These are phyloP conservation scores for Aspergillus intermedius DNA, from an alignment of 2,329 filamentous ascomycete genomes.

Conservation along the genomic window DNA sequence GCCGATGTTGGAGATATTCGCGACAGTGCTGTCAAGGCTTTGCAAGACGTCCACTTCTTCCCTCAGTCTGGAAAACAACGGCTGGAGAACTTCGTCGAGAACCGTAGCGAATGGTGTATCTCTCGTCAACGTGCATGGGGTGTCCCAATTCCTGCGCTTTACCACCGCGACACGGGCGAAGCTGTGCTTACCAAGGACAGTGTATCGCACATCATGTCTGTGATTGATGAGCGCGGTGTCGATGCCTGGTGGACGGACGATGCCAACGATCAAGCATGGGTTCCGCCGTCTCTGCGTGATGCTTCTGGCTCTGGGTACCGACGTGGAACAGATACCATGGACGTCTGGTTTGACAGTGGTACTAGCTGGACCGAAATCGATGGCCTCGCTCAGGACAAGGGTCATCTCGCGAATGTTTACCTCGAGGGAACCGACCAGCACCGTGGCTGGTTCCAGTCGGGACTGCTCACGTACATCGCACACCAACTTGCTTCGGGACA, in stretches of 20 bases:
- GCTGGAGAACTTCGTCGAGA: conserved; percentile 77
- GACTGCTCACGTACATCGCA: conserved; percentile 78
- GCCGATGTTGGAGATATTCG: conserved; percentile 85
- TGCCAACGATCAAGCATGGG: conserved; percentile 68
- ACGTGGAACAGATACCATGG: conserved; percentile 92
- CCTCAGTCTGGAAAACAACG: conserved; percentile 67
- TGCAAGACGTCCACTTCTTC: conserved; percentile 69
- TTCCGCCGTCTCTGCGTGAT: conserved; percentile 55
- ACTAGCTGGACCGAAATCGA: conserved; percentile 71
- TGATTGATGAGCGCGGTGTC: conserved; percentile 71
- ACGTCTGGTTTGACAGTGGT: conserved; percentile 98
- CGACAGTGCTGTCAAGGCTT: conserved; percentile 59
- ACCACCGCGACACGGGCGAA: conserved; percentile 60
- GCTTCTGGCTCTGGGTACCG: conserved; percentile 47
- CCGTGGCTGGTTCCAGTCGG: conserved; percentile 97
- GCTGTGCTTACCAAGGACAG: conserved; percentile 73
- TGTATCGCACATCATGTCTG: conserved; percentile 74
- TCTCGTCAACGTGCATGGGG: conserved; percentile 95
- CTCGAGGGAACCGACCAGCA: conserved; percentile 95
- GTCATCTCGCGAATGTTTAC: conserved; percentile 67
- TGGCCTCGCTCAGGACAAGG: conserved; percentile 23
- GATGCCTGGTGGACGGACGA: conserved; percentile 92
- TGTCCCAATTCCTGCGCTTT: conserved; percentile 88
- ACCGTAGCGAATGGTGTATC: conserved; percentile 94
- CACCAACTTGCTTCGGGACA: conserved; percentile 36